phyloP scores from a whole-genome alignment of 768 basidiomycete species.

The Lactarius pseudohatsudake region DNA sequence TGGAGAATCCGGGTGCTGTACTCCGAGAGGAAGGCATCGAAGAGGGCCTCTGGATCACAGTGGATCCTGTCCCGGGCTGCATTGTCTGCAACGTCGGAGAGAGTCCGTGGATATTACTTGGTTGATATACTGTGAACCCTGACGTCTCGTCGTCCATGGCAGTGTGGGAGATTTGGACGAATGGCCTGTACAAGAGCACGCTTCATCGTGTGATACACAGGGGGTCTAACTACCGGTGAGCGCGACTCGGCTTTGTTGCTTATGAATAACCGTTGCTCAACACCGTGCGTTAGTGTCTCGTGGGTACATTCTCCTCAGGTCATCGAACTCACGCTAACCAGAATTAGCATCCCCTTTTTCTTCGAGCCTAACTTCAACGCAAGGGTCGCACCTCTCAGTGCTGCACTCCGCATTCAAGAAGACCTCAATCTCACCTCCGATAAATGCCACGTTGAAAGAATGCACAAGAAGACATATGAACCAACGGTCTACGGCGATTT shows the following conservation, averaged over 20 bases:
- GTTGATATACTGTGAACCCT: background rate
- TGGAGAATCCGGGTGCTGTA: constrained; percentile 34
- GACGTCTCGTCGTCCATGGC: constrained; percentile 8
- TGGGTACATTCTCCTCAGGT: constrained; percentile 39
- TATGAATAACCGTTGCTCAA: background rate
- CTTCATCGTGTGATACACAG: constrained; percentile 86
- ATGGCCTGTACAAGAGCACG: constrained; percentile 83
- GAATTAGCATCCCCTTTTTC: constrained; percentile 81
- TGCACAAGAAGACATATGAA: constrained; percentile 38
- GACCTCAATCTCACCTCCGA: constrained; percentile 28
- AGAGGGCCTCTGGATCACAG: constrained; percentile 74
- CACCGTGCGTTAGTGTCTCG: constrained; percentile 56
- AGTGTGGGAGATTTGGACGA: constrained; percentile 95
- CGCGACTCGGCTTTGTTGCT: background rate
- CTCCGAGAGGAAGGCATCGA: constrained; percentile 53
- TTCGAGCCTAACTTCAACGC: constrained; percentile 90
- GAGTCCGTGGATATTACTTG: constrained; percentile 52
- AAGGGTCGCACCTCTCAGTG: constrained; percentile 59
- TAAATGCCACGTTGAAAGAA: constrained; percentile 26
- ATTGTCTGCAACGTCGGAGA: constrained; percentile 92
- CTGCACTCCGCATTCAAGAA: constrained; percentile 50
- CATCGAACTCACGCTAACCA: constrained; percentile 7
- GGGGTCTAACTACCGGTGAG: constrained; percentile 62
- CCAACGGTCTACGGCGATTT: constrained; percentile 78
- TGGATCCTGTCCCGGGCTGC: constrained; percentile 79